Base-by-base conservation (phyloP, 2,329 filamentous ascomycete genomes). In the Colletotrichum liriopes region DNA sequence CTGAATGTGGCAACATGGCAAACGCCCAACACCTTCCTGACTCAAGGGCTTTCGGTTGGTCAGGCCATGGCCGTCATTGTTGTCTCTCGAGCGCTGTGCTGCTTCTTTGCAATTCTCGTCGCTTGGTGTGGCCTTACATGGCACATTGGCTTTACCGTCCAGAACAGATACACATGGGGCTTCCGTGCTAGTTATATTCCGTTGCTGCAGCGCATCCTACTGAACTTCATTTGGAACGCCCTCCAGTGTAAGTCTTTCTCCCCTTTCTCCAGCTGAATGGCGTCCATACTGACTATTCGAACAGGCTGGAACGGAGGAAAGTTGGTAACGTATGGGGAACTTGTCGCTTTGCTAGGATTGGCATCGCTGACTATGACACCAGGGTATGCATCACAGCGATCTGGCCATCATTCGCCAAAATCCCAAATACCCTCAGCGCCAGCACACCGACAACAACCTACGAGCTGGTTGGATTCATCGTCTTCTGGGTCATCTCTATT, bases 401-500 rank as follows among this genome's bases (percentile, higher is more conserved):
- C 72, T 86, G 84, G 83, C 84, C 84, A 1, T 82, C 80, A 12
- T 86, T 84, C 73, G 77, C 79, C 18, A 81, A 78, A 73, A 82
- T 87, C 63, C 80, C 80, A 14, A 86, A 87, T 72, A 83, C 83
- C 47, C 78, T 87, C 8, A 81, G 84, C 2, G 77, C 74, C 4
- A 80, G 73, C 63, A 73, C 81, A 29, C 83, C 80, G 20, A 77
- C 80, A 56, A 80, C 78, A 58, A 82, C 84, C 20, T 82, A 83
- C 39, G 82, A 85, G 35, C 78, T 88, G 60, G 79, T 88, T 2
- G 87, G 83, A 68, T 84, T 87, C 74, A 84, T 87, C 67, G 77
- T 88, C 59, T 88, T 88, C 76, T 88, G 86, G 83, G 80, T 84
- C 47, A 74, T 85, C n/a, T 86, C 86, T n/a, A 78, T 82, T 0